phyloP scores from a whole-genome alignment of 2,329 filamentous ascomycete species.

The Daldinia eschscholtzii region DNA sequence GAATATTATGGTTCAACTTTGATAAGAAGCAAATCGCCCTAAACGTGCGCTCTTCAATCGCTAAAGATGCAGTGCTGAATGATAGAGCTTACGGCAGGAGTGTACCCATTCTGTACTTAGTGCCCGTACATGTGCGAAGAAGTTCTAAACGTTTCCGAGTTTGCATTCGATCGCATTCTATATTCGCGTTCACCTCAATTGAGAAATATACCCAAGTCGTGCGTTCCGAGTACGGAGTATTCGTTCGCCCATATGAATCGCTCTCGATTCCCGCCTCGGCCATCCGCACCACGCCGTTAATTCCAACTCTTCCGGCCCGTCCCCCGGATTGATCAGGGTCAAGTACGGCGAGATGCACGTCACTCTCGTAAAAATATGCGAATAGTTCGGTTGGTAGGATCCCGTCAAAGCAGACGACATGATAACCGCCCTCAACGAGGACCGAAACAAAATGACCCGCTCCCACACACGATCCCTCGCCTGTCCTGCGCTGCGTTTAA shows the following conservation, averaged over 20 bases:
- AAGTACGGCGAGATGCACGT: not conserved
- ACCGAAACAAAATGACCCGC: not conserved
- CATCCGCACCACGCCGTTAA: not conserved
- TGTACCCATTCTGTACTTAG: no score
- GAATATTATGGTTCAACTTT: no score
- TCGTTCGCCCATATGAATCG: not conserved
- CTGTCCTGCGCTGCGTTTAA: conserved; percentile 25
- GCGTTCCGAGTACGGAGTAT: no score
- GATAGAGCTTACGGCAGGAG: no score
- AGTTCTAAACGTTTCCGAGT: no score
- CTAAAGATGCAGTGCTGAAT: no score
- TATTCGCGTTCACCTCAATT: no score
- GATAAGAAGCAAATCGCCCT: no score
- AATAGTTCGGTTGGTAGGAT: not conserved
- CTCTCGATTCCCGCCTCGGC: not conserved
- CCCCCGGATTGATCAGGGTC: not conserved
- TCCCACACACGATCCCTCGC: conserved; percentile 24
- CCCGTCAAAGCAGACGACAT: not conserved
- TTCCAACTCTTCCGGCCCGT: not conserved
- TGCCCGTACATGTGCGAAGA: no score
- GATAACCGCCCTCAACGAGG: not conserved
- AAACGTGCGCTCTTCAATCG: no score
- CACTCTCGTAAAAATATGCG: not conserved
- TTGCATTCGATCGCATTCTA: no score
- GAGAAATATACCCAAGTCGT: no score